Evolutionary conservation across 495 filamentous ascomycete species (phyloP), one percentile per base, ranked within the genome.

Genomic region (Amniculicola lignicola): DNA sequence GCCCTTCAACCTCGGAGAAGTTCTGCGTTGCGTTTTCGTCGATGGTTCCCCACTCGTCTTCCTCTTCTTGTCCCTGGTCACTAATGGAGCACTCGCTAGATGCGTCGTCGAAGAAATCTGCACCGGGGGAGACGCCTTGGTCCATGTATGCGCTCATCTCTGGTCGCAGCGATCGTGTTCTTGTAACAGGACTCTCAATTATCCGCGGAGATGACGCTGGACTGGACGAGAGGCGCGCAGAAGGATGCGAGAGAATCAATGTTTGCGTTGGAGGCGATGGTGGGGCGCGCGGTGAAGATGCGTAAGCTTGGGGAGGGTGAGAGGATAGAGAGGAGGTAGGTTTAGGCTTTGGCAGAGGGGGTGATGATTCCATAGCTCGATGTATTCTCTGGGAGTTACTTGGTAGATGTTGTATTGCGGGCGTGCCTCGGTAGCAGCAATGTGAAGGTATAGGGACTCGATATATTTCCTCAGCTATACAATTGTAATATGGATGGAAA

Each of bases 91-190:
- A 33, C 12, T 25, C 57, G 4, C 36, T 45, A 11, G 43, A 49
- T 25, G 48, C 50, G 11, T 41, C n/a, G 15, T 61, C 50, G 22
- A 61, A 61, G 57, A 61, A 61, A 23, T 54, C 44, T 4, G 27
- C 50, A 9, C 50, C 57, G 12, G 42, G 49, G 15, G 16, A 4
- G 10, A 50, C 35, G 14, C 42, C 50, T n/a, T 36, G 18, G 11
- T 61, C 18, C 51, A 55, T 54, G 2, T 28, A 54, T 7, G 24
- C n/a, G 23, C 28, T 42, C 57, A 54, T 55, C 28, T 61, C 58
- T 2, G 58, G 58, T 11, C 44, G 50, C 21, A 61, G 19, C 6
- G 43, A 50, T 18, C 38, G 21, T 9, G 41, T 61, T 27, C 57
- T 14, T n/a, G 24, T 49, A 1, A 39, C 25, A 3, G 51, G 23